Conservation (phyloP, 352 stramenopile genomes). For the Phytophthora boehmeriae region DNA sequence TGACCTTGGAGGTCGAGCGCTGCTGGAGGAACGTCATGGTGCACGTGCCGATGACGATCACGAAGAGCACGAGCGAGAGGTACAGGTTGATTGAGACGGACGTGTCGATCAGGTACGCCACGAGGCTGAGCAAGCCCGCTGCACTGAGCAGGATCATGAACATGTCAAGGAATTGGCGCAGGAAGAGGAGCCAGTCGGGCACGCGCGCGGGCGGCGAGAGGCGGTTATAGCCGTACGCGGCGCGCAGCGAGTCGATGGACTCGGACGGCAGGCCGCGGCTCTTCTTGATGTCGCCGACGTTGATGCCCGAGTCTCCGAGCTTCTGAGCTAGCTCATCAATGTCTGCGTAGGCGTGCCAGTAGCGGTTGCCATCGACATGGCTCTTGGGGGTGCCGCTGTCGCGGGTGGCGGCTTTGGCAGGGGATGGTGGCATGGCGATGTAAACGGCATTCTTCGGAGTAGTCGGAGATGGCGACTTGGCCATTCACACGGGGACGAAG, state of each 20-base stretch:
- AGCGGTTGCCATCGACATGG: no score
- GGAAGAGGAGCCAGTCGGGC: slow-evolving; percentile 45
- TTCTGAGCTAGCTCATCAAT: slow-evolving; percentile 33
- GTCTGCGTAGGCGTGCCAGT: slow-evolving; percentile 46
- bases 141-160: slow-evolving; percentile 50
- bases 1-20: slow-evolving; percentile 46
- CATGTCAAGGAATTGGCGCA: slow-evolving; percentile 53
- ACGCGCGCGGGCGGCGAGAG: slow-evolving; percentile 39
- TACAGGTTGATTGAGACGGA: slow-evolving; percentile 48
- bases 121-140: slow-evolving; percentile 38
- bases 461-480: no score
- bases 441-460: no score
- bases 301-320: slow-evolving; percentile 37
- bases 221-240: slow-evolving; percentile 39
- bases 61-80: slow-evolving; percentile 45
- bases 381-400: no score
- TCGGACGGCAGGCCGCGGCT: no score
- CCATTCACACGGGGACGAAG: no score
- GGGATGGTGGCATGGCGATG: no score
- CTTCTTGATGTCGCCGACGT: no score
- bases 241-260: slow-evolving; percentile 29
- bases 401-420: no score
- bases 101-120: slow-evolving; percentile 47
- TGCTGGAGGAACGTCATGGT: slow-evolving; percentile 48
- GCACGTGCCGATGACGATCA: slow-evolving; percentile 45